Percentiles rank a stretch among this genome's conserved stretches.
These are phyloP conservation scores for Scutellaria galericulata DNA, from an alignment of 257 asterid species.

Conservation along the genomic window DNA sequence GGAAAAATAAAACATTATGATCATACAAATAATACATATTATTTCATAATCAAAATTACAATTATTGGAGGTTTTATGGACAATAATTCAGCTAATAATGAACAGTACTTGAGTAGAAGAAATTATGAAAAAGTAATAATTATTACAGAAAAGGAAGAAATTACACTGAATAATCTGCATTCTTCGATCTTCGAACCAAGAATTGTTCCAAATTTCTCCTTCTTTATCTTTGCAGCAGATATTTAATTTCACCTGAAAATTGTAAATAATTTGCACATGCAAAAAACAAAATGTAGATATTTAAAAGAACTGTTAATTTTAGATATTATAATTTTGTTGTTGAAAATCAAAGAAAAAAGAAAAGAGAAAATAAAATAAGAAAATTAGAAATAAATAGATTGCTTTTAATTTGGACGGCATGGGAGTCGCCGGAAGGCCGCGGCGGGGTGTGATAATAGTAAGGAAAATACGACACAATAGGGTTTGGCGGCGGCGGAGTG, in stretches of 20 bases:
- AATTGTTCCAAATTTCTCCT: not conserved
- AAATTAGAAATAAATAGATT: constrained; percentile 14
- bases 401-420: constrained; percentile 38
- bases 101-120: not conserved
- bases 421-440: constrained; percentile 26
- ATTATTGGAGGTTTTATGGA: constrained; percentile 35
- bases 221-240: constrained; percentile 1
- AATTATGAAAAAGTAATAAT: not conserved
- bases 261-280: not conserved
- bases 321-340: not conserved
- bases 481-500: constrained; percentile 65
- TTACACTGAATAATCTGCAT: constrained; percentile 33
- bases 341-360: constrained; percentile 32
- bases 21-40: not conserved
- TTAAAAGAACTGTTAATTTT: not conserved
- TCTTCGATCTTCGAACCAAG: too few species aligned
- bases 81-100: constrained; percentile 35
- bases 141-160: constrained; percentile 25
- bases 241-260: constrained; percentile 38
- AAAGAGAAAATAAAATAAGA: constrained; percentile 26
- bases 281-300: not conserved
- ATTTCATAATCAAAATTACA: constrained; percentile 11
- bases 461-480: constrained; percentile 60
- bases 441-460: constrained; percentile 53
- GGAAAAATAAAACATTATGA: not conserved